A percentile compares a stretch with the other conserved stretches of the same genome.
These are phyloP conservation scores for Trichoderma simmonsii DNA, from an alignment of 2,329 filamentous ascomycete genomes.

Conservation along the genomic window DNA sequence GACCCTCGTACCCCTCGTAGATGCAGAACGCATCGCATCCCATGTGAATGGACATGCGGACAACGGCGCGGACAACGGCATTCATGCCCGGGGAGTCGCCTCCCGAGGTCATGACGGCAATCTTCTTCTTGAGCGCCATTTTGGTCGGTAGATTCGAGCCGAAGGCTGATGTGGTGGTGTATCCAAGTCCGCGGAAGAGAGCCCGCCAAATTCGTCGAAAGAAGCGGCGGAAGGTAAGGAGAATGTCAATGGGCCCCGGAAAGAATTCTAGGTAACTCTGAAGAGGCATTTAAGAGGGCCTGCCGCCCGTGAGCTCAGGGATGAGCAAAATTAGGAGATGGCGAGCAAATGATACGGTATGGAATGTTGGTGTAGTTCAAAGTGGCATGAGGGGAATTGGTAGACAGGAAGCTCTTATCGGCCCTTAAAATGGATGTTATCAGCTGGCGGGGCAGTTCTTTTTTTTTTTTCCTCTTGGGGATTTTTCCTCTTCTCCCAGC, in stretches of 20 bases:
- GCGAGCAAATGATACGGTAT: background rate
- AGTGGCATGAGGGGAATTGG: conserved; percentile 15
- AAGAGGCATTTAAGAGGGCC: conserved; percentile 27
- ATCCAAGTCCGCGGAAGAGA: conserved; percentile 20
- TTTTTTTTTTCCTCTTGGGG: background rate
- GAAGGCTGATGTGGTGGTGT: conserved; percentile 12
- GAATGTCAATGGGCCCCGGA: conserved; percentile 30
- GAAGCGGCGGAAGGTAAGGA: conserved; percentile 30
- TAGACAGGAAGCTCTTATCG: conserved; percentile 21
- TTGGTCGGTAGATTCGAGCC: conserved; percentile 23
- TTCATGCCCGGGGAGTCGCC: conserved; percentile 97
- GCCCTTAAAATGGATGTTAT: conserved; percentile 10
- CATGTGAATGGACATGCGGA: conserved; percentile 85
- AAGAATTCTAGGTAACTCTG: conserved; percentile 28
- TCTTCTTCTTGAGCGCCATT: conserved; percentile 59
- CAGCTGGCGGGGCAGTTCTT: conserved; percentile 18
- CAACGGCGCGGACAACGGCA: conserved; percentile 81
- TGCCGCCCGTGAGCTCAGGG: conserved; percentile 5
- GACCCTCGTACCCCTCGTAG: conserved; percentile 93
- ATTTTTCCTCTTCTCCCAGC: background rate
- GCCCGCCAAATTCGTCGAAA: conserved; percentile 29
- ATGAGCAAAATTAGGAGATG: conserved; percentile 11
- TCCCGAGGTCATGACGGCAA: conserved; percentile 91
- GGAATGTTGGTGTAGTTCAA: conserved; percentile 5
- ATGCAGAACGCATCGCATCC: conserved; percentile 76